A percentile compares a stretch with the other conserved stretches of the same genome.
Conservation (phyloP, 2,329 filamentous ascomycete genomes). For the Alternaria arbusti region DNA sequence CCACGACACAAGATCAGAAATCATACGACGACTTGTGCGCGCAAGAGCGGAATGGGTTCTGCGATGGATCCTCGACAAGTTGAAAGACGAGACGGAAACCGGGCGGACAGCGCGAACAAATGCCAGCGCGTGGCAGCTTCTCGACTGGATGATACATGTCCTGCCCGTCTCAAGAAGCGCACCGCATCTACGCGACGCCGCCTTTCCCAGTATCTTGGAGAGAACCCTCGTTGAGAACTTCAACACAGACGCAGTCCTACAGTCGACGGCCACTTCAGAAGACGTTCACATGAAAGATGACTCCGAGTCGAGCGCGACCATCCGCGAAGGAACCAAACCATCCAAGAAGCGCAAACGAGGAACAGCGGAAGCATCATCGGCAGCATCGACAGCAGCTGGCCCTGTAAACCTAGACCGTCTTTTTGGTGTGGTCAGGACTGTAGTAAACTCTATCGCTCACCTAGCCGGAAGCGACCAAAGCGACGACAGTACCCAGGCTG, state of each 20-base stretch:
- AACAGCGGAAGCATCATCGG: constrained; percentile 19
- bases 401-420: constrained; percentile 22
- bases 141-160: constrained; percentile 66
- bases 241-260: constrained; percentile 14
- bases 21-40: constrained; percentile 25
- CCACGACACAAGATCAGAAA: constrained; percentile 7
- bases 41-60: constrained; percentile 69
- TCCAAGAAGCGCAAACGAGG: constrained; percentile 48
- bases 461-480: constrained; percentile 17
- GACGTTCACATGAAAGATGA: constrained; percentile 20
- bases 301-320: constrained; percentile 39
- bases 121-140: constrained; percentile 62
- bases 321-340: constrained; percentile 28
- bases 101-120: constrained; percentile 51
- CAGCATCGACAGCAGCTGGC: constrained; percentile 21
- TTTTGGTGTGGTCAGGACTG: constrained; percentile 29
- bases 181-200: constrained; percentile 72
- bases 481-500: constrained; percentile 33
- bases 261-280: constrained; percentile 3
- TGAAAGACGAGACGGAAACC: constrained; percentile 53
- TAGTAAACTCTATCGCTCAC: constrained; percentile 27
- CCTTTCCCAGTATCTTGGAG: constrained; percentile 71
- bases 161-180: constrained; percentile 74
- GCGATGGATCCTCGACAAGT: constrained; percentile 69
- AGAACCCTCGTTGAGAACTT: constrained; percentile 66